Percentiles rank a stretch among this genome's conserved stretches.
Evolutionary conservation across 805 yeast genomes (phyloP).

Genomic region (Metschnikowia sp.): DNA sequence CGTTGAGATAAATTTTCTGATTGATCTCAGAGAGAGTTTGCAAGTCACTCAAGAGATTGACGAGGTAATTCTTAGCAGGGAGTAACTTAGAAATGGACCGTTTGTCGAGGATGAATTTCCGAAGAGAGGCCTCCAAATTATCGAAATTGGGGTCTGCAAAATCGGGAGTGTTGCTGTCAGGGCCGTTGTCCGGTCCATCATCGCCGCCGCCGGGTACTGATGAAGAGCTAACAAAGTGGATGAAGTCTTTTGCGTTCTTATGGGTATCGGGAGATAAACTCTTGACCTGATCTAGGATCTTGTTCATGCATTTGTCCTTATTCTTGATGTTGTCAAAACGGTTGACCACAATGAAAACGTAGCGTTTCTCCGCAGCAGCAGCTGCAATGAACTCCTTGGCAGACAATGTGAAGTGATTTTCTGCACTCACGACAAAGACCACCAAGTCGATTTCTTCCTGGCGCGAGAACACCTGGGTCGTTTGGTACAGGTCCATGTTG

Average conservation of each 20-base stretch:
- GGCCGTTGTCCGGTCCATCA: slow-evolving; percentile 27
- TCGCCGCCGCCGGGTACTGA: slow-evolving; percentile 41
- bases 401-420: slow-evolving; percentile 89
- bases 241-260: slow-evolving; percentile 84
- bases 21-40: slow-evolving; percentile 60
- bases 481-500: slow-evolving; percentile 87
- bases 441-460: slow-evolving; percentile 97
- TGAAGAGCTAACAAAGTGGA: slow-evolving; percentile 82
- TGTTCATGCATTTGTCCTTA: slow-evolving; percentile 70
- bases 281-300: slow-evolving; percentile 82
- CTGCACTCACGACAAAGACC: slow-evolving; percentile 94
- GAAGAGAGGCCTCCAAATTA: slow-evolving; percentile 74
- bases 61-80: slow-evolving; percentile 87
- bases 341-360: slow-evolving; percentile 92
- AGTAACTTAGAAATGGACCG: slow-evolving; percentile 82
- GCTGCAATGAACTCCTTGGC: slow-evolving; percentile 90
- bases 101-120: slow-evolving; percentile 84
- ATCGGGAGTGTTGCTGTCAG: slow-evolving; percentile 27
- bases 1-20: slow-evolving; percentile 48
- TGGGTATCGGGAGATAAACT: slow-evolving; percentile 85
- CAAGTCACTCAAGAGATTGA: slow-evolving; percentile 68
- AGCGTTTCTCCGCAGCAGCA: slow-evolving; percentile 87
- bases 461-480: slow-evolving; percentile 90
- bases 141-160: slow-evolving; percentile 66
- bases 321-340: slow-evolving; percentile 83